Evolutionary conservation across 1,284 basidiomycete species (phyloP), one percentile per base, ranked within the genome.

Genomic region (Anthracocystis walkeri): DNA sequence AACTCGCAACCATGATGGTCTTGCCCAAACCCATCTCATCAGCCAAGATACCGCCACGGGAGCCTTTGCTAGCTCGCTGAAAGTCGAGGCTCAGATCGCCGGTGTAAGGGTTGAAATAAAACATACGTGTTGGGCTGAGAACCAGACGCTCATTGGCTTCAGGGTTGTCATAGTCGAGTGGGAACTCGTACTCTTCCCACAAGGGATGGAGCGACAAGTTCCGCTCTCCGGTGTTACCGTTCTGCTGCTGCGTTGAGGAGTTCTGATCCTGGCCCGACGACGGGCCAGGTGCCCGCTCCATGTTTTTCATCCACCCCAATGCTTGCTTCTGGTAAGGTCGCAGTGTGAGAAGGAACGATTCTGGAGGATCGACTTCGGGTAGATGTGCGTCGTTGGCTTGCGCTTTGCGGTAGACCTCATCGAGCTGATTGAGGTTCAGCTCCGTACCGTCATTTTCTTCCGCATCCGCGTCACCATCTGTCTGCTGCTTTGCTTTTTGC

Each of bases 271-370:
- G 61, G 0, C 41, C 31, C 8, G 60, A 51, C 4, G 53, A 48
- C 7, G 35, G 45, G 12, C 58, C 59, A 0, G 66, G 63, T 7
- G 65, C 59, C 35, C 60, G 65, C 20, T 97, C 96, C 75, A 95
- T 89, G 1, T 91, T 92, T 73, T 90, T 88, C 95, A 98, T 95
- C 95, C 96, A 99, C 44, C 93, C 93, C 75, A 98, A 87, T 2
- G 95, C 95, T 85, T 99, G 95, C 81, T 95, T 97, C 82, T 98
- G 96, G 86, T 99, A 99, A 1, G 86, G 83, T 49, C 94, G 90
- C 29, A 98, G 86, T 0, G 88, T 91, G 52, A 97, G 88, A 0
- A 90, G 88, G 85, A 99, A 99, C 0, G 91, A 90, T 3, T 90
- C 88, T 1, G 91, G 88, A 5, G 95, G 93, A 33, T 96, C 91